Evolutionary conservation across 2,329 filamentous ascomycete genomes (phyloP), one percentile per base, ranked within the genome.

Genomic region (Chrysoporthe deuterocubensis): DNA sequence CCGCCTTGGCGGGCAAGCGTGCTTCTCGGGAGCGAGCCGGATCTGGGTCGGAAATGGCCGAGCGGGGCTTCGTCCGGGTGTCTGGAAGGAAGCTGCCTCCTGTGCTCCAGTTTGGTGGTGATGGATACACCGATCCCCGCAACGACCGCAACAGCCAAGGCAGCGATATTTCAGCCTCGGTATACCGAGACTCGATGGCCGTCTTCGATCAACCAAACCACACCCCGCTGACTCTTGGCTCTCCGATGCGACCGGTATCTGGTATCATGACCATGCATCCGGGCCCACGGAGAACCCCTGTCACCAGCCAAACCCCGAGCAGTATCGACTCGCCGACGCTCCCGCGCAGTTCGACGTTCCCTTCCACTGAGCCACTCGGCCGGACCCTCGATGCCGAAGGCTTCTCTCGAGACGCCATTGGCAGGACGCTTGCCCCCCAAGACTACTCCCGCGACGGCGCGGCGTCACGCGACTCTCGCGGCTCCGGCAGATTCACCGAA

Each of bases 31-130:
- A 78, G 69, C 70, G 76, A 71, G 71, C 78, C 69, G 68, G 75
- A 69, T 75, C 71, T 61, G 74, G 74, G 18, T 75, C 75, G 54
- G 79, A 80, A 46, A 77, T 75, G 34, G 82, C 80, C 40, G 87
- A 90, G 73, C 80, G 82, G 69, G 86, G 88, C 0, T 91, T 91
- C 75, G 86, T 89, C 70, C 85, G 88, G 42, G 85, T 91, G 2
- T 89, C 89, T 6, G 89, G 89, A 69, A 84, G 84, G 73, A 91
- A 90, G 73, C 76, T 91, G 67, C 85, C 87, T 3, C 88, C 89
- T 2, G 88, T 90, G 11, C 77, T 91, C 48, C 82, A 87, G 68
- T 82, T 81, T 59, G 88, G 89, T 16, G 89, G 88, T 6, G 88
- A 90, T 74, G 89, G 89, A 1, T 90, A 88, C 76, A 82, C 83